phyloP scores from a whole-genome alignment of 1,284 basidiomycete genomes.

The Caloboletus inedulis region DNA sequence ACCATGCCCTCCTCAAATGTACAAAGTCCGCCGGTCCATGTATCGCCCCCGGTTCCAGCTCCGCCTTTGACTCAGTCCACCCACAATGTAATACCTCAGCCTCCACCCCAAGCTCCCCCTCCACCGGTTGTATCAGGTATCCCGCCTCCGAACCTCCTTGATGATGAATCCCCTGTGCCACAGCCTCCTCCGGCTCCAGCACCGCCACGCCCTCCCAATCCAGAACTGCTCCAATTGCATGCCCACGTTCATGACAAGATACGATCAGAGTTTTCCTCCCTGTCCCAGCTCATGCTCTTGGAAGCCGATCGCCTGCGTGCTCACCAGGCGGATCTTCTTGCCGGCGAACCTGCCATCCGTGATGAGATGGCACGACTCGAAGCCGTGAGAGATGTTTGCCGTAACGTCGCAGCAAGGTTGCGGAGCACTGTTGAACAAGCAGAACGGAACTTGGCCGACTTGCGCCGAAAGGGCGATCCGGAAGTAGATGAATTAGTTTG shows the following conservation, averaged over 20 bases:
- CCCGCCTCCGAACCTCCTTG: constrained; percentile 48
- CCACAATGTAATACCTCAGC: constrained; percentile 22
- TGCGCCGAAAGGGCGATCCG: constrained; percentile 73
- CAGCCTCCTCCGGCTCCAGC: constrained; percentile 37
- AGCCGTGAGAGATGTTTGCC: constrained; percentile 93
- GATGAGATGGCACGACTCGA: constrained; percentile 96
- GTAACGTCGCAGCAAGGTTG: constrained; percentile 68
- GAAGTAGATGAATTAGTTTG: constrained; percentile 94
- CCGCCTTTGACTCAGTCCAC: constrained; percentile 14
- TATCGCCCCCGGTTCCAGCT: constrained; percentile 15
- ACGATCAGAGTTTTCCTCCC: constrained; percentile 60
- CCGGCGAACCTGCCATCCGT: constrained; percentile 87
- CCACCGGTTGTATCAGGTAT: constrained; percentile 26
- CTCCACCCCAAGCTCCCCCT: constrained; percentile 16
- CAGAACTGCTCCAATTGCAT: constrained; percentile 83
- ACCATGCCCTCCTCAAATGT: constrained; percentile 19
- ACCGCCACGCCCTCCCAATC: constrained; percentile 87
- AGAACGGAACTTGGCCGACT: constrained; percentile 64
- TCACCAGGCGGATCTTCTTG: constrained; percentile 79
- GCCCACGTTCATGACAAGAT: constrained; percentile 76
- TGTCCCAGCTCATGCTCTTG: constrained; percentile 62
- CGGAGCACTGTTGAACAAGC: constrained; percentile 60
- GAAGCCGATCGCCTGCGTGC: constrained; percentile 77
- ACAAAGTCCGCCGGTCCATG: constrained; percentile 19
- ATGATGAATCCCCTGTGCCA: constrained; percentile 43